phyloP scores from a whole-genome alignment of 1,284 basidiomycete genomes.

The Austropuccinia psidii region DNA sequence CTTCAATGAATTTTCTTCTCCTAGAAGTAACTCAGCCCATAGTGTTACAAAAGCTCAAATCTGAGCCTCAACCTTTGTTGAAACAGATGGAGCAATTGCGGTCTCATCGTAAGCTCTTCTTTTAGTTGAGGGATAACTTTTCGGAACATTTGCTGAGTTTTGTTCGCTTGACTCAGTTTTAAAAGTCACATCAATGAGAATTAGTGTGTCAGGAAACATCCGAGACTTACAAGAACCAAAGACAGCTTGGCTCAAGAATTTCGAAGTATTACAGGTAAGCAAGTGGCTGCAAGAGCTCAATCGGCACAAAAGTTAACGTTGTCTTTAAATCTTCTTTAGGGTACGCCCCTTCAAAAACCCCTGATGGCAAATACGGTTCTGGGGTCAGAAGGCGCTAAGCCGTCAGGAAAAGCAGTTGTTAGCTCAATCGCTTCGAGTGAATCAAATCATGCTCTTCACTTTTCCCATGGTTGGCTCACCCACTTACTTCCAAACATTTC shows the following conservation, averaged over 20 bases:
- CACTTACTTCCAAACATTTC: not conserved
- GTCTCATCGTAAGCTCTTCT: conserved; percentile 55
- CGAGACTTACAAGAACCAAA: conserved; percentile 64
- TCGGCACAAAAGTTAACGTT: not conserved
- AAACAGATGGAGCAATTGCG: conserved; percentile 67
- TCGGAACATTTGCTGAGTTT: not conserved
- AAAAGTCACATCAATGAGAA: conserved; percentile 68
- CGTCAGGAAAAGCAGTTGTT: conserved; percentile 64
- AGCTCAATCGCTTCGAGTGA: conserved; percentile 88
- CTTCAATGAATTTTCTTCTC: conserved; percentile 63
- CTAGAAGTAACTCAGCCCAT: conserved; percentile 73
- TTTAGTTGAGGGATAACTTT: no score
- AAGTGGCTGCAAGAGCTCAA: conserved; percentile 1
- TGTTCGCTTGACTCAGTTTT: conserved; percentile 55
- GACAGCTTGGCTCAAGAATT: conserved; percentile 65
- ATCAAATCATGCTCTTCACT: conserved; percentile 76
- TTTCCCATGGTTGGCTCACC: conserved; percentile 56
- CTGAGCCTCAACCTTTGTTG: conserved; percentile 64
- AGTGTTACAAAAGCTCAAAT: conserved; percentile 64
- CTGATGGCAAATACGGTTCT: conserved; percentile 64
- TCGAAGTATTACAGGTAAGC: conserved; percentile 59
- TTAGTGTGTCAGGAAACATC: conserved; percentile 81
- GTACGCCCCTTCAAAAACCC: conserved; percentile 59
- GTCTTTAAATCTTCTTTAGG: conserved; percentile 49
- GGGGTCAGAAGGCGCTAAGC: conserved; percentile 69